phyloP scores from a whole-genome alignment of 768 basidiomycete genomes.

The Favolaschia claudopus region DNA sequence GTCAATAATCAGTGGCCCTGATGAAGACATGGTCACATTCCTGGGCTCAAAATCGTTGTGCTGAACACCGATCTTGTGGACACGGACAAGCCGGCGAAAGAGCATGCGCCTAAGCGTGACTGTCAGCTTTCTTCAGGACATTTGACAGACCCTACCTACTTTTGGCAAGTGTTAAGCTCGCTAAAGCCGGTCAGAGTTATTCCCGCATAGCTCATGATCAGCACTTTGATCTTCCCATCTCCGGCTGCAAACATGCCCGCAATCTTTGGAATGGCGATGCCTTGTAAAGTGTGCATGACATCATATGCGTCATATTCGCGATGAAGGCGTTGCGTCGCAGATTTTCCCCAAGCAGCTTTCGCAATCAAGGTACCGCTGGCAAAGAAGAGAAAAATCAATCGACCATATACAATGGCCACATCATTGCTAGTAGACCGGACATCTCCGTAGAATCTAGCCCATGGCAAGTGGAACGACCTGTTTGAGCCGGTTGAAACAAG shows the following conservation, averaged over 20 bases:
- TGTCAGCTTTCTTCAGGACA: slow-evolving; percentile 1
- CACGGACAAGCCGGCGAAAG: slow-evolving; percentile 12
- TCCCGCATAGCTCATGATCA: slow-evolving; percentile 14
- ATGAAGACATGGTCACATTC: slow-evolving; percentile 11
- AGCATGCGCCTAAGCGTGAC: slow-evolving; percentile 3
- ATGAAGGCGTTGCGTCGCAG: slow-evolving; percentile 6
- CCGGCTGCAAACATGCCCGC: slow-evolving; percentile 1
- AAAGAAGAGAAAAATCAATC: background rate
- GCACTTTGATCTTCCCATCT: slow-evolving; percentile 6
- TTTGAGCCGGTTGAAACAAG: slow-evolving; percentile 1
- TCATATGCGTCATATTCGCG: slow-evolving; percentile 5
- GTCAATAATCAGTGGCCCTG: slow-evolving; percentile 13
- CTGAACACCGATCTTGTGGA: slow-evolving; percentile 11
- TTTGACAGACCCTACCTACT: slow-evolving; percentile 1
- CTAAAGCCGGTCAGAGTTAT: slow-evolving; percentile 4
- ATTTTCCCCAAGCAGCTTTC: slow-evolving; percentile 3
- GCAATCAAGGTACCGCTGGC: slow-evolving; percentile 1
- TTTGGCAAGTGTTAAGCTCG: slow-evolving; percentile 4
- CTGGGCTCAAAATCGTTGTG: slow-evolving; percentile 20
- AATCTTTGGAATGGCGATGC: slow-evolving; percentile 10
- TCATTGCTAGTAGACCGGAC: slow-evolving; percentile 14
- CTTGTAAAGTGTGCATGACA: slow-evolving; percentile 6
- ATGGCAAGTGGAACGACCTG: slow-evolving; percentile 6
- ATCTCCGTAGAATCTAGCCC: slow-evolving; percentile 13
- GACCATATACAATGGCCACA: slow-evolving; percentile 6